Evolutionary conservation across 192 early-diverging fungal species (phyloP).

Genomic region (Podila horticola): DNA sequence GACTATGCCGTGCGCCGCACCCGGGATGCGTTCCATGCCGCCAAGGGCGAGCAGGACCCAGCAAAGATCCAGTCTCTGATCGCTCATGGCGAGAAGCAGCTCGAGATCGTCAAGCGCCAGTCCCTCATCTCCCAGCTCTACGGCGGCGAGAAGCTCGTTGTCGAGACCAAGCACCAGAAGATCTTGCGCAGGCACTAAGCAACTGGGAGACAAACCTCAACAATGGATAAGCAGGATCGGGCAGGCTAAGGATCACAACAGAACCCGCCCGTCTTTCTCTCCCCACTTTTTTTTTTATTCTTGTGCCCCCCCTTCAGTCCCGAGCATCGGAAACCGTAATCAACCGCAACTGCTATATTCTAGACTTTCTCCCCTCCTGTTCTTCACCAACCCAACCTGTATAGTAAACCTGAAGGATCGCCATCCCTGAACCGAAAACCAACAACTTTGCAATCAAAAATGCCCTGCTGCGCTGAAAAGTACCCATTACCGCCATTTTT

Average conservation of each 20-base stretch:
- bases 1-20: constrained; percentile 85
- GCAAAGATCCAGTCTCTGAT: constrained; percentile 62
- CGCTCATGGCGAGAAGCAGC: constrained; percentile 70
- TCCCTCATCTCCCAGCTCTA: constrained; percentile 81
- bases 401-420: neutral
- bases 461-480: neutral
- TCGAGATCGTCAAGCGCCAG: constrained; percentile 81
- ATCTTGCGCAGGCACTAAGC: constrained; percentile 27
- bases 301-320: neutral
- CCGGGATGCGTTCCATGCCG: constrained; percentile 80
- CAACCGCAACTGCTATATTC: neutral
- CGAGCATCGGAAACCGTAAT: neutral
- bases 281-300: neutral
- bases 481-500: neutral
- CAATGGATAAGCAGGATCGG: neutral
- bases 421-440: neutral
- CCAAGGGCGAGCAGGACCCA: constrained; percentile 65
- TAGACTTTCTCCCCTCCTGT: neutral
- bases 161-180: constrained; percentile 63
- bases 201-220: too few species aligned
- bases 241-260: neutral
- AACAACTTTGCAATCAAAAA: neutral
- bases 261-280: neutral
- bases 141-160: constrained; percentile 71
- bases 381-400: neutral